A percentile compares a stretch with the other conserved stretches of the same genome.
Evolutionary conservation across 345 rosid genomes (phyloP).

Genomic region (Bretschneidera sinensis): DNA sequence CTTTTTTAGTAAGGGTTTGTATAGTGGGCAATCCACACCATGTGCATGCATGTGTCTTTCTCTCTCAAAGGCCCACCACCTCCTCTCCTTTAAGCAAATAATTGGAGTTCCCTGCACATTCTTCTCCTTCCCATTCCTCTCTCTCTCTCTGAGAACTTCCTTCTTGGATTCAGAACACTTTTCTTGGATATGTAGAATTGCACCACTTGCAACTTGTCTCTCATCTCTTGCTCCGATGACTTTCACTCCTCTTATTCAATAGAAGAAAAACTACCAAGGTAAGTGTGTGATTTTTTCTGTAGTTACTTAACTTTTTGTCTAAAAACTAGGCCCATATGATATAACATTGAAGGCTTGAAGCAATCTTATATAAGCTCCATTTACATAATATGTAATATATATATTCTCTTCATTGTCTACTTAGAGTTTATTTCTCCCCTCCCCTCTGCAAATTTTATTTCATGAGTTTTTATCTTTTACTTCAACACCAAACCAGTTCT

Average conservation of each 20-base stretch:
- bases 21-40: conserved; percentile 57
- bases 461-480: too few relatives aligned
- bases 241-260: conserved; percentile 10
- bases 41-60: conserved; percentile 97
- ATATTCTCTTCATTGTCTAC: conserved; percentile 16
- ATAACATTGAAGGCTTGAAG: too few relatives aligned
- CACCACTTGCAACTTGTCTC: conserved; percentile 23
- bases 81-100: conserved; percentile 46
- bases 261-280: conserved; percentile 17
- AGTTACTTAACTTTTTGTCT: too few relatives aligned
- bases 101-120: conserved; percentile 39
- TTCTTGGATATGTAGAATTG: conserved; percentile 41
- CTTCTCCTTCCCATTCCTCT: conserved; percentile 29
- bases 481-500: too few relatives aligned
- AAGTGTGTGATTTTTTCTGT: neutral
- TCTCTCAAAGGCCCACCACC: conserved; percentile 66
- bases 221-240: conserved; percentile 15
- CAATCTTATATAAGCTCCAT: neutral
- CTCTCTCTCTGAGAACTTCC: conserved; percentile 13
- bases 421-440: conserved; percentile 27
- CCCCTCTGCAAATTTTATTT: neutral
- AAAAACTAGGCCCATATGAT: too few relatives aligned
- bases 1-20: conserved; percentile 29
- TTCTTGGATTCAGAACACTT: conserved; percentile 1
- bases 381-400: conserved; percentile 21